These are phyloP conservation scores for Microbotryum lychnidis-dioicae DNA, from an alignment of 1,284 basidiomycete genomes.

Conservation along the genomic window DNA sequence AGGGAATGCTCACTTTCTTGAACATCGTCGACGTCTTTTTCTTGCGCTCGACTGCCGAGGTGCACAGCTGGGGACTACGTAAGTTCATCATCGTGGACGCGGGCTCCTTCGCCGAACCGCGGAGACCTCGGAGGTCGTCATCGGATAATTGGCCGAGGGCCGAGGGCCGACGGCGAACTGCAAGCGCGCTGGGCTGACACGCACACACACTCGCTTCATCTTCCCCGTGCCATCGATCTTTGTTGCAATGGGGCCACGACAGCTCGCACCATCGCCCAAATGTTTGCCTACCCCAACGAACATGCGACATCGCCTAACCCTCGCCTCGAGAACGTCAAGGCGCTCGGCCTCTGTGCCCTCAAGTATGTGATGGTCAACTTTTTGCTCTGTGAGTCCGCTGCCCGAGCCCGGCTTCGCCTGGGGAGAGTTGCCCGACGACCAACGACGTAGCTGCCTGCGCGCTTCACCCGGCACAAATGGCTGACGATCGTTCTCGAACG, in stretches of 20 bases:
- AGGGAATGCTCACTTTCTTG: constrained; percentile 1
- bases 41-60: neutral
- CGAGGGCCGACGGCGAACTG: too few species aligned
- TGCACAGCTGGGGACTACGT: neutral
- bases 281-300: constrained; percentile 5
- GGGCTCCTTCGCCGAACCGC: too few species aligned
- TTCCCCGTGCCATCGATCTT: too few species aligned
- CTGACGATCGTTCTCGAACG: neutral
- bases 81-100: too few species aligned
- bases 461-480: neutral
- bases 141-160: too few species aligned
- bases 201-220: too few species aligned
- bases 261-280: neutral
- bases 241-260: too few species aligned
- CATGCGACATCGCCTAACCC: constrained; percentile 1
- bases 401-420: neutral
- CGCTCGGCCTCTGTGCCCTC: neutral
- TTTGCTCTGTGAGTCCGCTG: neutral
- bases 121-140: too few species aligned
- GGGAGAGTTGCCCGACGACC: too few species aligned
- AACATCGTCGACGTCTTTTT: constrained; percentile 6
- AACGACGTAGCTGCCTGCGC: neutral
- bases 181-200: too few species aligned
- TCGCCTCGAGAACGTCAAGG: constrained; percentile 1
- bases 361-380: constrained; percentile 5